Base-by-base conservation (phyloP, 139 green algal genomes). In the Ettlia oleoabundans region DNA sequence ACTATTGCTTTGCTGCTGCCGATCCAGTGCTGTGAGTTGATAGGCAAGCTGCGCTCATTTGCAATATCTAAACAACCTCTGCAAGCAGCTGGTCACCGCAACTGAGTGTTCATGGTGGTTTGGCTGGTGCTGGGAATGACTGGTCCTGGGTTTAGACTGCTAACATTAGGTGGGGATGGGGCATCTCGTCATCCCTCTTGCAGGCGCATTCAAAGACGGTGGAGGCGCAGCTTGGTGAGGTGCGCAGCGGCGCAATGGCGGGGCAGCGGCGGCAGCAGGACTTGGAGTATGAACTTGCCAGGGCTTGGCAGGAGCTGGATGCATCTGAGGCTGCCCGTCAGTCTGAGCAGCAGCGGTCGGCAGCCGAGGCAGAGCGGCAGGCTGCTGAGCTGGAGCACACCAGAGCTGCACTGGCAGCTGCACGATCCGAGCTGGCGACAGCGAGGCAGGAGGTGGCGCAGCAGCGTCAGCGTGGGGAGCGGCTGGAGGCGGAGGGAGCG, bases 271-370 rank as follows among this genome's bases (percentile, higher is more conserved):
- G 73, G 64, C 90, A 92, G 88, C 30, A 75, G 40, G 78, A 83
- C 1, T 35, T 83, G 26, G 78, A 83, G 35, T 83, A 77, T 41
- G 78, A 83, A 65, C 66, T 83, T 8, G 65, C 22, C 1, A 35
- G 66, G 28, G 78, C 78, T 5, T 83, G 73, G 81, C n/a, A 91
- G 55, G 89, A 93, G 84, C 85, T 94, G 37, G 84, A 90, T 51
- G 47, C 32, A n/a, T 78, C 78, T 28, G 88, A 91, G 53, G 70
- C 76, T 0, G 58, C 68, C 7, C 87, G 91, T 65, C 62, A 84
- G 40, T 38, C 84, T 9, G 61, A 86, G 76, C 82, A 84, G 35
- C 41, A 75, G n/a, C 78, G 51, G 86, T 3, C 68, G 40, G 55
- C 75, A 13, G 63, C 63, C 30, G 63, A 24, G 41, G 30, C 63